Base-by-base conservation (phyloP, 768 basidiomycete species). In the Paxillus involutus region DNA sequence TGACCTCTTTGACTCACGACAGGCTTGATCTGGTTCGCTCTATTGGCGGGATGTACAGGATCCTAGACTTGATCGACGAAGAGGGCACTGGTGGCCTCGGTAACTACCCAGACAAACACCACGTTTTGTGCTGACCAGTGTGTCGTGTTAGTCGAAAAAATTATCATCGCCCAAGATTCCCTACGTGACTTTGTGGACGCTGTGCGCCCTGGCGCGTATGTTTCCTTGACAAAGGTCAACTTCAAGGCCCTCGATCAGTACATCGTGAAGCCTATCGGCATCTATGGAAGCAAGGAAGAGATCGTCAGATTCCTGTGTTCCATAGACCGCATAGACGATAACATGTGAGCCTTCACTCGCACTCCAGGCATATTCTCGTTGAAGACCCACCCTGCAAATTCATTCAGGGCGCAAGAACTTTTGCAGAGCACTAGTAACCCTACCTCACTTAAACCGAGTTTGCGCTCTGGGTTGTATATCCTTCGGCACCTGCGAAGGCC, bases 391-490 rank as follows among this genome's bases (percentile, higher is more conserved):
- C 35, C 14, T 24, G 16, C 14, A 11, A 12, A 30, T 50, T 53
- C n/a, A 7, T 49, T n/a, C 35, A 62, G 51, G 10, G 40, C 54
- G 12, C 47, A 44, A 13, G 49, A 56, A 26, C 49, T 58, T 14
- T n/a, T 44, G 43, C 12, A 21, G 6, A 44, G 26, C 26, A 29
- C 43, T 26, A 26, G 6, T 29, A 44, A 24, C n/a, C 43, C 14
- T 13, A 14, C 19, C 21, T 21, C 21, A 3, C 43, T 29, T 10
- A 47, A 35, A 14, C 72, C 73, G 4, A 57, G 47, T 11, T 66
- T 82, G n/a, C 72, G 76, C 10, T 78, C 81, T 13, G 81, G 81
- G 11, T 60, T 83, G 4, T 83, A 83, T 51, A 52, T 78, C 24
- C 64, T 77, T 29, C 64, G 65, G 24, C 36, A 24, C n/a, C 37